Percentiles rank a stretch among this genome's conserved stretches.
phyloP scores from a whole-genome alignment of 768 basidiomycete species.

The Collybiopsis confluens region DNA sequence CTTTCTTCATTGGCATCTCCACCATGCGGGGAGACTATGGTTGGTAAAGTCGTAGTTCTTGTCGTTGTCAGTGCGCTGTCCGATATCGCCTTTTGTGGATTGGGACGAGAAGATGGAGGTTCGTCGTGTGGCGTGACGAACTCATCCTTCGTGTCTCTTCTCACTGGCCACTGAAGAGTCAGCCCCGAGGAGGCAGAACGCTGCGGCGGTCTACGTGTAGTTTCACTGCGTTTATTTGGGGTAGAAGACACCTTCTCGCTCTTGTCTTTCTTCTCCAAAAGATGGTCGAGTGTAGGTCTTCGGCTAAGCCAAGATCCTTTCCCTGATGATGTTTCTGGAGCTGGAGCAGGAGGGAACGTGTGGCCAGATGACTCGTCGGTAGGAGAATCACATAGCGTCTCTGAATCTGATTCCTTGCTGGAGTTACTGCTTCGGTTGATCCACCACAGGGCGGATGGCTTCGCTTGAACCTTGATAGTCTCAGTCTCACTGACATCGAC shows the following conservation, averaged over 20 bases:
- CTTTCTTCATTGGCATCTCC: conserved; percentile 17
- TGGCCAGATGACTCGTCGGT: conserved; percentile 8
- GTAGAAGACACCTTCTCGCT: background rate
- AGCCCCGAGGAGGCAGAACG: conserved; percentile 26
- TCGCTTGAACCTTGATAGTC: conserved; percentile 54
- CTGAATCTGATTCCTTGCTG: conserved; percentile 21
- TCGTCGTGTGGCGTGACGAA: conserved; percentile 20
- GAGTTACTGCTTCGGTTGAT: conserved; percentile 43
- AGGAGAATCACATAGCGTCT: conserved; percentile 12
- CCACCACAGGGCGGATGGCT: conserved; percentile 49
- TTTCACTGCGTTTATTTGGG: background rate
- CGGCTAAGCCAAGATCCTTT: conserved; percentile 7
- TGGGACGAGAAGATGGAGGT: conserved; percentile 18
- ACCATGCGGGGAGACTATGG: conserved; percentile 3
- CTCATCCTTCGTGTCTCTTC: conserved; percentile 28
- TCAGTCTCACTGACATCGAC: conserved; percentile 59
- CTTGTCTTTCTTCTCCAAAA: conserved; percentile 1
- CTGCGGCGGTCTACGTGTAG: background rate
- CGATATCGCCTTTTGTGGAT: conserved; percentile 29
- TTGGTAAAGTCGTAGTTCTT: conserved; percentile 17
- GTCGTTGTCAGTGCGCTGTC: conserved; percentile 26
- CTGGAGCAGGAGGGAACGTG: conserved; percentile 19
- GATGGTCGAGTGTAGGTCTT: background rate
- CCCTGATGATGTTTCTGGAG: conserved; percentile 2
- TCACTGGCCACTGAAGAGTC: conserved; percentile 22